Percentiles rank a stretch among this genome's conserved stretches.
Conservation (phyloP, 768 basidiomycete genomes). For the Hericium coralloides region DNA sequence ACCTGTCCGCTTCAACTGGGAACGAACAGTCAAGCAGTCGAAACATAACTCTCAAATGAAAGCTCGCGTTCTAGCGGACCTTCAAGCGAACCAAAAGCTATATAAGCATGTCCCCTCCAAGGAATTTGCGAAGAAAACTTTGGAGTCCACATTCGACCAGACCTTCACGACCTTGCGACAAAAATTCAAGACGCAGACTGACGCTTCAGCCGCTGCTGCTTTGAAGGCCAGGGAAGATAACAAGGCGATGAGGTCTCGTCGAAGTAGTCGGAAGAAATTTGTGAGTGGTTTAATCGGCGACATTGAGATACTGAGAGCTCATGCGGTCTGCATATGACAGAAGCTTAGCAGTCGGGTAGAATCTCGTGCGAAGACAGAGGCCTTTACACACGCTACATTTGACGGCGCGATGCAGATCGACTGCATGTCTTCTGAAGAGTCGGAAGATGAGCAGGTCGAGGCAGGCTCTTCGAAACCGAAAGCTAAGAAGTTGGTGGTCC, state of each 20-base stretch:
- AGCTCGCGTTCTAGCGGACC: slow-evolving; percentile 47
- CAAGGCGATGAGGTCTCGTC: slow-evolving; percentile 55
- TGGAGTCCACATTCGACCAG: slow-evolving; percentile 63
- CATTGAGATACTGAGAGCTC: not conserved
- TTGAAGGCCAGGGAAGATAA: slow-evolving; percentile 46
- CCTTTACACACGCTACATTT: slow-evolving; percentile 54
- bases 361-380: slow-evolving; percentile 41
- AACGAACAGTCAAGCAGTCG: slow-evolving; percentile 68
- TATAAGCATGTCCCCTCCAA: slow-evolving; percentile 59
- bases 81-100: slow-evolving; percentile 42
- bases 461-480: slow-evolving; percentile 16
- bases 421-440: slow-evolving; percentile 80
- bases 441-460: slow-evolving; percentile 29
- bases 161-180: slow-evolving; percentile 59
- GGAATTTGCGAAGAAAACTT: slow-evolving; percentile 52
- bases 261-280: slow-evolving; percentile 50
- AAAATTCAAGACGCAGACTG: slow-evolving; percentile 55
- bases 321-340: slow-evolving; percentile 24
- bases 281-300: slow-evolving; percentile 31
- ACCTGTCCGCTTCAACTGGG: slow-evolving; percentile 74
- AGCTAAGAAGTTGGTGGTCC: slow-evolving; percentile 39
- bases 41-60: slow-evolving; percentile 70
- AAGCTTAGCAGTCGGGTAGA: slow-evolving; percentile 62
- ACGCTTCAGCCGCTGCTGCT: slow-evolving; percentile 33
- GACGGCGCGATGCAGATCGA: slow-evolving; percentile 65